Percentiles rank a stretch among this genome's conserved stretches.
Evolutionary conservation across 2,329 filamentous ascomycete genomes (phyloP).

Genomic region (Trichoderma sp.): DNA sequence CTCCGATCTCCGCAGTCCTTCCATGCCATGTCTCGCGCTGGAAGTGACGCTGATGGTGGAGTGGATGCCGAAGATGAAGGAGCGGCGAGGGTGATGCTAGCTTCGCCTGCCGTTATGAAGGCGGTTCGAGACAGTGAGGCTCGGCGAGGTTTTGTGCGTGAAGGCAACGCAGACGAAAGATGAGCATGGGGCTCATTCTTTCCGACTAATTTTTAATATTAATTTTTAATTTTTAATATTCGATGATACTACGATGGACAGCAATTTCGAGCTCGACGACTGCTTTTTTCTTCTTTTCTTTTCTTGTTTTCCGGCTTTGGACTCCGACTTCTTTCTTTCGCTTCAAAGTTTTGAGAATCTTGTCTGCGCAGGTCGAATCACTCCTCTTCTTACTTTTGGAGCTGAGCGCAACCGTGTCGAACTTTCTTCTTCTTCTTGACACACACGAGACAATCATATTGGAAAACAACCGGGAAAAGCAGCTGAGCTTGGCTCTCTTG

Average conservation of each 20-base stretch:
- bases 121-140: constrained; percentile 8
- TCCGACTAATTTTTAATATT: not conserved
- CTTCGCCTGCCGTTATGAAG: constrained; percentile 18
- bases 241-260: constrained; percentile 8
- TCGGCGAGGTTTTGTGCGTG: not conserved
- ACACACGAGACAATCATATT: not conserved
- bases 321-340: not conserved
- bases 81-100: constrained; percentile 1
- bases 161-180: constrained; percentile 16
- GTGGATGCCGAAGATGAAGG: not conserved
- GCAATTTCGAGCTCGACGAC: constrained; percentile 15
- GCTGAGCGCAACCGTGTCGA: constrained; percentile 7
- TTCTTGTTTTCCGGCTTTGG: not conserved
- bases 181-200: constrained; percentile 5
- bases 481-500: constrained; percentile 10
- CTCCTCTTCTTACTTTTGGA: not conserved
- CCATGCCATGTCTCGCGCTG: not conserved
- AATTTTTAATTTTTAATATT: constrained; percentile 7
- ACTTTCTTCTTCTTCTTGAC: not conserved
- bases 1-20: constrained; percentile 15
- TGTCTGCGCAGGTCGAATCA: constrained; percentile 15
- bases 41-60: not conserved
- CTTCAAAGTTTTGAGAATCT: not conserved
- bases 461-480: constrained; percentile 1
- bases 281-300: not conserved